Conservation (phyloP, 805 yeast species). For the Metschnikowia lunata region DNA sequence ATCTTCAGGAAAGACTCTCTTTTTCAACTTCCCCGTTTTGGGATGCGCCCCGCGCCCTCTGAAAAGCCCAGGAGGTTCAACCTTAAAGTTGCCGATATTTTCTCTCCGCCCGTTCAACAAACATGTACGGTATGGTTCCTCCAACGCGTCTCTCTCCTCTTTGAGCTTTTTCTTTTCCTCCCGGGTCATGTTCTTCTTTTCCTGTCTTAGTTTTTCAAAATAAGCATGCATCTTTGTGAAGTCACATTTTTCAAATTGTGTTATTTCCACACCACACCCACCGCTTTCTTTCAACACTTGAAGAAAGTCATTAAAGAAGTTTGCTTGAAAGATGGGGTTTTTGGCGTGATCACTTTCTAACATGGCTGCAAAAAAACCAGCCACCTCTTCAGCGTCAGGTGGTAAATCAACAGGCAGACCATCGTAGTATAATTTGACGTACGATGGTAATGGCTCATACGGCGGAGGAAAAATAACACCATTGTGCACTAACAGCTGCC, state of each 20-base stretch:
- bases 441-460: conserved; percentile 78
- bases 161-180: conserved; percentile 75
- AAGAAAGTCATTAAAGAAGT: conserved; percentile 77
- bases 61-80: conserved; percentile 95
- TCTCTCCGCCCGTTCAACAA: conserved; percentile 81
- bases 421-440: conserved; percentile 71
- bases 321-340: conserved; percentile 80
- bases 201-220: conserved; percentile 66
- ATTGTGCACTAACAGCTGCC: conserved; percentile 82
- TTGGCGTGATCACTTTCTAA: conserved; percentile 83
- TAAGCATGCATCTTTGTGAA: conserved; percentile 69
- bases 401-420: conserved; percentile 75
- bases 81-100: conserved; percentile 87
- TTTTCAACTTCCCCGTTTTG: conserved; percentile 85
- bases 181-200: conserved; percentile 60
- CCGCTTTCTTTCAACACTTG: conserved; percentile 66
- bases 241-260: conserved; percentile 66
- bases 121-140: conserved; percentile 80
- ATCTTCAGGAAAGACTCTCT: conserved; percentile 85
- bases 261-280: conserved; percentile 48
- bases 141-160: conserved; percentile 66
- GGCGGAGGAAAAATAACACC: conserved; percentile 95
- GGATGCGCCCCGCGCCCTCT: conserved; percentile 98
- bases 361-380: conserved; percentile 90
- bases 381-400: conserved; percentile 87